phyloP scores from a whole-genome alignment of 2,329 filamentous ascomycete species.

The Metarhizium humberi region DNA sequence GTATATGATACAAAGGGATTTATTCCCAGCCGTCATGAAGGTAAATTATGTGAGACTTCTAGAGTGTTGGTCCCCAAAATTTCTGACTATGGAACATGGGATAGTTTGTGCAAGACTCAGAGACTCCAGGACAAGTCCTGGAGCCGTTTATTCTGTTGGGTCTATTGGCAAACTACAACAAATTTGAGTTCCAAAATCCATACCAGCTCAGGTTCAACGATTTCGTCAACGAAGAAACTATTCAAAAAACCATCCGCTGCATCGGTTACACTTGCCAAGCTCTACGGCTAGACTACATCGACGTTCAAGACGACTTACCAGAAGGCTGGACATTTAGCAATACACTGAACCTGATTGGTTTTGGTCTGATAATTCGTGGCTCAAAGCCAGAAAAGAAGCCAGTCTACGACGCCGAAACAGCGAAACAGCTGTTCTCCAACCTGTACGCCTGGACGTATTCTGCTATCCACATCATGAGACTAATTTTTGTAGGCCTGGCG shows the following conservation, averaged over 20 bases:
- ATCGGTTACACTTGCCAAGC: conserved; percentile 63
- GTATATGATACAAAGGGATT: conserved; percentile 88
- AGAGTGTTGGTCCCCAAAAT: not conserved
- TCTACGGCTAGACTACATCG: conserved; percentile 67
- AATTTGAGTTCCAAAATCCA: conserved; percentile 96
- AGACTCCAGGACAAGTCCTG: conserved; percentile 52
- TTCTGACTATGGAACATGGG: not conserved
- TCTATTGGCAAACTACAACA: conserved; percentile 94
- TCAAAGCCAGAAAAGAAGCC: conserved; percentile 48
- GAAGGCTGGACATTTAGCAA: conserved; percentile 79
- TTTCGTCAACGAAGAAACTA: conserved; percentile 86
- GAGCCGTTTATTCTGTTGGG: conserved; percentile 77
- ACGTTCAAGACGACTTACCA: conserved; percentile 80
- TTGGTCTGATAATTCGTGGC: conserved; percentile 65
- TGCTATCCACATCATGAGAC: not conserved
- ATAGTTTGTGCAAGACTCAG: conserved; percentile 73
- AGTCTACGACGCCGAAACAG: conserved; percentile 65
- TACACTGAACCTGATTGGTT: conserved; percentile 75
- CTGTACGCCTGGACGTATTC: conserved; percentile 47
- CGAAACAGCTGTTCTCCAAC: conserved; percentile 70
- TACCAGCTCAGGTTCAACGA: conserved; percentile 88
- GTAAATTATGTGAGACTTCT: conserved; percentile 32
- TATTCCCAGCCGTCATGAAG: conserved; percentile 94
- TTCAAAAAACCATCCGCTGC: conserved; percentile 69
- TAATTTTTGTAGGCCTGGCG: conserved; percentile 53